Base-by-base conservation (phyloP, 768 basidiomycete genomes). In the Phylloporus sp. region DNA sequence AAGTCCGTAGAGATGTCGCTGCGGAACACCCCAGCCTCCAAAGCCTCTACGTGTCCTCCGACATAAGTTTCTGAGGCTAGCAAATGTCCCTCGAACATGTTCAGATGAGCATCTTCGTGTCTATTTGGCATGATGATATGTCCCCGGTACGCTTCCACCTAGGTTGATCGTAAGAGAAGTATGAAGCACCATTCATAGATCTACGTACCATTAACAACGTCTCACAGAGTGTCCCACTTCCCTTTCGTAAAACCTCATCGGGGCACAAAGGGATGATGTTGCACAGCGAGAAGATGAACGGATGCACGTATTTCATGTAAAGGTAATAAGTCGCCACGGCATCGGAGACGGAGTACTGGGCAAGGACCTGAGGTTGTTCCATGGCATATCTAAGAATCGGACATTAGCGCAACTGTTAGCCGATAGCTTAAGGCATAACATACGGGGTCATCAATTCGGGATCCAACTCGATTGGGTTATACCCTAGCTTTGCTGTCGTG, bases 221-320 rank as follows among this genome's bases (percentile, higher is more conserved):
- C 70, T 99, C 97, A 63, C 97, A 99, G 26, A 99, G 77, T 1
- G 97, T 99, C 9, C 97, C 97, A 64, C 84, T 91, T 29, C 97
- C 97, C 69, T 99, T 98, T 45, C 95, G 78, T 58, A 98, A 70
- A 5, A 98, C 97, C 55, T 99, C 97, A 61, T 99, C 97, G 3
- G 97, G 94, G 62, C 86, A 86, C 47, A 99, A 79, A 11, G 97
- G 95, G 59, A 99, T 98, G 69, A 98, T 99, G 76, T 97, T 99
- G 72, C 97, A 98, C 32, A 99, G 73, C 9, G 97, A 98, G 74
- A 99, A 99, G 56, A 99, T 91, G 79, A 99, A 99, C 0, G 97
- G 97, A 64, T 98, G 95, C 10, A 99, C 95, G 62, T 99, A 99
- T 94, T 98, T 99, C 97, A 98, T 99, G 73, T 99, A 98, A 31